These are phyloP conservation scores for Cyberlindnera japonica DNA, from an alignment of 805 yeast species.

Conservation along the genomic window DNA sequence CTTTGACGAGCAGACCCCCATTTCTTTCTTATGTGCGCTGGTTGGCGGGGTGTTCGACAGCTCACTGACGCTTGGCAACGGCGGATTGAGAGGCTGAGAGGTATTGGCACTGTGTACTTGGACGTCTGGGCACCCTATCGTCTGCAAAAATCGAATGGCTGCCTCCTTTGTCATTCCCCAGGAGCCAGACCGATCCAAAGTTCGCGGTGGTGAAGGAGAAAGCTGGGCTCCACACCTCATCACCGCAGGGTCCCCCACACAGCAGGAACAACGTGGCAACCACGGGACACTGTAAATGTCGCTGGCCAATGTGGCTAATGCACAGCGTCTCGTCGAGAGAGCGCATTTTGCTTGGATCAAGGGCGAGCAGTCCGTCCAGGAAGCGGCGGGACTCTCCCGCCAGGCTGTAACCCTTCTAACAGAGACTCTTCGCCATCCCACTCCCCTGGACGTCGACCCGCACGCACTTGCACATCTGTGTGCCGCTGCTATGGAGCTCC, in stretches of 20 bases:
- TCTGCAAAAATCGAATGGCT: too few species aligned
- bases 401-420: not conserved
- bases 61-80: too few species aligned
- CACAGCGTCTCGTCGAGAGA: constrained; percentile 1
- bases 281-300: too few species aligned
- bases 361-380: not conserved
- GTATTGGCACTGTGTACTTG: too few species aligned
- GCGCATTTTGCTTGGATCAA: constrained; percentile 6
- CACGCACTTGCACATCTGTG: constrained; percentile 2
- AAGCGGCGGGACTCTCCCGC: too few species aligned
- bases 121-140: too few species aligned
- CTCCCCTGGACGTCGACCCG: not conserved
- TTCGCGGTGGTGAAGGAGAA: too few species aligned
- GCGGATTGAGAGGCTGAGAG: not conserved
- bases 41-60: not conserved
- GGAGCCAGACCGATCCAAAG: too few species aligned
- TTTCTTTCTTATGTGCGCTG: not conserved
- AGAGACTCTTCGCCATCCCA: not conserved
- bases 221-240: too few species aligned
- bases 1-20: constrained; percentile 26
- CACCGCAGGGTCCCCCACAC: too few species aligned
- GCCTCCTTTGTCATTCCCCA: too few species aligned
- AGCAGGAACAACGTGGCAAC: not conserved
- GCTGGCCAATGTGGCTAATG: not conserved
- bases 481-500: constrained; percentile 5